Evolutionary conservation across 2,329 filamentous ascomycete species (phyloP), one percentile per base, ranked within the genome.

Genomic region (Pezicula carpinea): DNA sequence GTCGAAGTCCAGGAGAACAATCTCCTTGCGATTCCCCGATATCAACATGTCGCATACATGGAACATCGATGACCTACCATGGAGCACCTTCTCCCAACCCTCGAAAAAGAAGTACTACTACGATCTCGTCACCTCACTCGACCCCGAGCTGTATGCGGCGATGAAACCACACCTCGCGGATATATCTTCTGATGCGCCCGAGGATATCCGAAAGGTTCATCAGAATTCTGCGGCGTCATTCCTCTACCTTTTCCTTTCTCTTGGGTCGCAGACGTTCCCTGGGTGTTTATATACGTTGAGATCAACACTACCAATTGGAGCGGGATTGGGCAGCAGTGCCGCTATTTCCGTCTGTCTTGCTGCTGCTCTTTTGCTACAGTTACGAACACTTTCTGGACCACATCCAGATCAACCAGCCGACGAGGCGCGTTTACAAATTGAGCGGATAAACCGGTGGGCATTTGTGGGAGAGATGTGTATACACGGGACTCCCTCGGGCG

Each of bases 381-480:
- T 95, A 53, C 85, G 91, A 43, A 89, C 91, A 3, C 75, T 99
- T 5, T 86, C 89, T 1, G 90, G 90, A 0, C 93, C 93, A 1
- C 92, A 97, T 63, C 87, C 88, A 0, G 92, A 97, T 59, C 92
- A 97, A 66, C 89, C 90, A 4, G 70, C 82, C 1, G 83, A 89
- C 46, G 93, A 99, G 69, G 89, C 89, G n/a, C 83, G 87, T 50
- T 69, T 90, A 36, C 92, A 99, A 64, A 79, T 97, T 23, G 91
- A 97, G 70, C 83, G 92, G 53, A 96, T 99, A 69, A 99, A 99
- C 67, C 80, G 87, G 52, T 99, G 95, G 93, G 91, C 93, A 0
- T 97, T 96, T 66, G 93, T 99, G 1, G 87, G 87, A 19, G 93
- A 99, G 66, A 87, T 97, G 82, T 93, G 90, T 68, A 96, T 97